Evolutionary conservation across 2,329 filamentous ascomycete species (phyloP).

Genomic region (Xylariaceae sp.): DNA sequence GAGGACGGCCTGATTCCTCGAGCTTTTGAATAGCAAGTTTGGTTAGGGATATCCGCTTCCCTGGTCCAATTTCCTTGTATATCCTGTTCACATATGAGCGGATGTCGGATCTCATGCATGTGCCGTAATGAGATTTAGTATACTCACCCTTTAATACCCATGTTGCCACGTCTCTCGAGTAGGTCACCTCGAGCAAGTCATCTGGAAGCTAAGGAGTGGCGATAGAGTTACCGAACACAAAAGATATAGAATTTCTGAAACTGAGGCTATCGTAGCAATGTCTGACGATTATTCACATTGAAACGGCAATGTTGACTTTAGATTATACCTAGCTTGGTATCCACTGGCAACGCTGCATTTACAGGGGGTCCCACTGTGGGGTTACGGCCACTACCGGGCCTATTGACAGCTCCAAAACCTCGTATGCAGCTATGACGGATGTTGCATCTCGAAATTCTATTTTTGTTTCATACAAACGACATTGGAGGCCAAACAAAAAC

Average conservation of each 20-base stretch:
- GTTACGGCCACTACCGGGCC: not conserved
- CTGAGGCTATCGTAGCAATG: no score
- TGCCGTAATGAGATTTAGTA: not conserved
- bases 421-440: no score
- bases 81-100: slow-evolving; percentile 55
- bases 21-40: slow-evolving; percentile 79
- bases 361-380: slow-evolving; percentile 5
- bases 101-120: slow-evolving; percentile 1
- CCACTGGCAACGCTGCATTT: slow-evolving; percentile 27
- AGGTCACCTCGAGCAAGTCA: slow-evolving; percentile 12
- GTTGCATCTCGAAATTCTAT: no score
- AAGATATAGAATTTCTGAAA: no score
- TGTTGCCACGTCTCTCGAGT: slow-evolving; percentile 29
- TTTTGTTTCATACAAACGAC: no score
- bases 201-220: not conserved
- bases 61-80: slow-evolving; percentile 82
- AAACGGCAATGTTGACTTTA: slow-evolving; percentile 29
- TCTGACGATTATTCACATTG: slow-evolving; percentile 3
- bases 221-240: no score
- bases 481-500: no score
- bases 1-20: slow-evolving; percentile 63
- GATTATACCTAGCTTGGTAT: slow-evolving; percentile 18
- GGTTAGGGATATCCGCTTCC: slow-evolving; percentile 73
- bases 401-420: no score
- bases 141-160: slow-evolving; percentile 64